These are phyloP conservation scores for Juncus effusus DNA, from an alignment of 176 grass and related monocot species.

Conservation along the genomic window DNA sequence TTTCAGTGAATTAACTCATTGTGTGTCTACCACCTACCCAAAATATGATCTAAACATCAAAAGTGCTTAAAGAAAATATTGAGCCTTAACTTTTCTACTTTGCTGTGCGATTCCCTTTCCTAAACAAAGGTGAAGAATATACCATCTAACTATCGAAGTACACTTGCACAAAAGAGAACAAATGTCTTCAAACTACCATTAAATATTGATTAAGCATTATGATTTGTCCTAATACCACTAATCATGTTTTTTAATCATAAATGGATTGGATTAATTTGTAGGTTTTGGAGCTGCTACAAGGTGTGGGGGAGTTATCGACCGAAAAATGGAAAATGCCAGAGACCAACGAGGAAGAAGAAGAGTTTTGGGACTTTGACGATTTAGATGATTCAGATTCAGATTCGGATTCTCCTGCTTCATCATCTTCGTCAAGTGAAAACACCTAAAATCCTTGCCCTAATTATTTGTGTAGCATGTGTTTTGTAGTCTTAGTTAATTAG, in stretches of 20 bases:
- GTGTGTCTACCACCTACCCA: background rate
- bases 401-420: slow-evolving; percentile 17
- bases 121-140: background rate
- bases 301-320: background rate
- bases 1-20: background rate
- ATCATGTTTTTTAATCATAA: background rate
- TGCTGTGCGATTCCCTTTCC: background rate
- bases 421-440: slow-evolving; percentile 29
- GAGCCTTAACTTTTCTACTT: background rate
- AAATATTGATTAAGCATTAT: slow-evolving; percentile 6
- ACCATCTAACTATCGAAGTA: background rate
- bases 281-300: slow-evolving; percentile 34
- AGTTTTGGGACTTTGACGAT: slow-evolving; percentile 33
- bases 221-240: background rate
- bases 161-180: slow-evolving; percentile 13
- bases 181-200: slow-evolving; percentile 15
- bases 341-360: slow-evolving; percentile 27
- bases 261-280: slow-evolving; percentile 22
- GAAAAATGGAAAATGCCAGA: slow-evolving; percentile 29
- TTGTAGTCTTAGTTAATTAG: too few species aligned
- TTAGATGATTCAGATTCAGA: slow-evolving; percentile 21
- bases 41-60: background rate
- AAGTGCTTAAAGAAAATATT: background rate
- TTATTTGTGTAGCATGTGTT: too few species aligned
- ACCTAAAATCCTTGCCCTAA: background rate